Evolutionary conservation across 176 grass and related monocot species (phyloP), one percentile per base, ranked within the genome.

Genomic region (Cenchrus fungigraminus): DNA sequence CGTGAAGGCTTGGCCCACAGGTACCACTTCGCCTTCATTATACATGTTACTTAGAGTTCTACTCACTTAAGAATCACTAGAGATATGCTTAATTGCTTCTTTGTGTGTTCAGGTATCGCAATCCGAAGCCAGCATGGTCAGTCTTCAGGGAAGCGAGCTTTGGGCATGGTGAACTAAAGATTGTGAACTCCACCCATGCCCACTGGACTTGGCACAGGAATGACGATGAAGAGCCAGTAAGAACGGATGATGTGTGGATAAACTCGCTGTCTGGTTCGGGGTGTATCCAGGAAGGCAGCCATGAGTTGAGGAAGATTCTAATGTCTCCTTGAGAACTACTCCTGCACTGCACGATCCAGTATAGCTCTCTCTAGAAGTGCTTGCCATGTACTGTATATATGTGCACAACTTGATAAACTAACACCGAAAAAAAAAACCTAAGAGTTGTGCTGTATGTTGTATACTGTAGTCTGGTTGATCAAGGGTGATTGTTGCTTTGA

Each of bases 141-240:
- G 91, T 95, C 32, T 98, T 98, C 82, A 88, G 93, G 58, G 96
- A 98, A 93, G 93, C 96, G 20, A 98, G 96, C 82, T 98, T 98
- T 29, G 96, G 96, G 49, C 96, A 98, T 29, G 96, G 96, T 0
- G 91, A 98, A 60, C 88, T 98, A 2, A 90, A 85, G 82, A 87
- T 98, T 3, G 13, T 95, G 42, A 98, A 95, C 69, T 88, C 89
- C 6, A 95, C 87, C 0, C 93, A 98, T 84, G 89, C 96, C 40
- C 91, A 88, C 71, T 98, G 96, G 96, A 95, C 91, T 56, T 98
- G 96, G 96, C 96, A 98, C 76, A 88, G 93, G 80, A 98, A 98
- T 71, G 93, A 95, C 44, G 93, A 98, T 0, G 89, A 95, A 32
- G 89, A 98, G 62, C 67, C 87, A 15, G 91, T 98, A 50, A 88